Percentiles rank a stretch among this genome's conserved stretches.
These are phyloP conservation scores for Nakataea oryzae DNA, from an alignment of 2,329 filamentous ascomycete species.

Conservation along the genomic window DNA sequence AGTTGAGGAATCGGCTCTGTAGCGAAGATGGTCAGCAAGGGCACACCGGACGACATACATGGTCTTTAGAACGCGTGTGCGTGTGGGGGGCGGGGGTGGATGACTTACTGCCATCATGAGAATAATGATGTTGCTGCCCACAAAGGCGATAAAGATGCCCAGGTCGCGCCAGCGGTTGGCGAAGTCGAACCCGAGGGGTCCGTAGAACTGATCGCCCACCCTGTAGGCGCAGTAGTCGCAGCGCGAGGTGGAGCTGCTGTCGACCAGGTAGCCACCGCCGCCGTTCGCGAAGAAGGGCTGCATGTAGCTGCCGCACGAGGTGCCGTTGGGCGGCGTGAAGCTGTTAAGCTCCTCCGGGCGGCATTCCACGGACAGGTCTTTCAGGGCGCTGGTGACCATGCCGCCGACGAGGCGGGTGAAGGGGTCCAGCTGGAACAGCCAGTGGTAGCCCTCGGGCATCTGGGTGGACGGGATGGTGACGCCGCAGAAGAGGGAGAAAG, in stretches of 20 bases:
- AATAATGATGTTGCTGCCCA: slow-evolving; percentile 65
- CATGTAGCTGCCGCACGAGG: slow-evolving; percentile 71
- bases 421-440: slow-evolving; percentile 75
- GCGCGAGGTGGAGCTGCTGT: slow-evolving; percentile 46
- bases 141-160: slow-evolving; percentile 67
- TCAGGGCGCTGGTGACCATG: slow-evolving; percentile 69
- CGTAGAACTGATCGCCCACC: slow-evolving; percentile 72
- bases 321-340: slow-evolving; percentile 56
- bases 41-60: too few relatives aligned
- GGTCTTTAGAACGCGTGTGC: background rate
- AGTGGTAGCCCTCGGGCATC: slow-evolving; percentile 73
- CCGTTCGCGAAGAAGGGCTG: slow-evolving; percentile 54
- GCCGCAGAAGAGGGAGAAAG: slow-evolving; percentile 78
- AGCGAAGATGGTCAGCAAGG: slow-evolving; percentile 7
- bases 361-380: slow-evolving; percentile 55
- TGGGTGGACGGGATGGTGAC: slow-evolving; percentile 70
- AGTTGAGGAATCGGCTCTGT: slow-evolving; percentile 42
- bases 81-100: background rate
- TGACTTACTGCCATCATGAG: slow-evolving; percentile 40
- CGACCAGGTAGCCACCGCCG: slow-evolving; percentile 61
- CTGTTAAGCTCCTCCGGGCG: slow-evolving; percentile 48
- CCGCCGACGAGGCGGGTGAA: slow-evolving; percentile 75
- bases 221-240: slow-evolving; percentile 79
- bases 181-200: slow-evolving; percentile 55
- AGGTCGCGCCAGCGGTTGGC: slow-evolving; percentile 68